phyloP scores from a whole-genome alignment of 2,329 filamentous ascomycete species.

The Nothopassalora personata region DNA sequence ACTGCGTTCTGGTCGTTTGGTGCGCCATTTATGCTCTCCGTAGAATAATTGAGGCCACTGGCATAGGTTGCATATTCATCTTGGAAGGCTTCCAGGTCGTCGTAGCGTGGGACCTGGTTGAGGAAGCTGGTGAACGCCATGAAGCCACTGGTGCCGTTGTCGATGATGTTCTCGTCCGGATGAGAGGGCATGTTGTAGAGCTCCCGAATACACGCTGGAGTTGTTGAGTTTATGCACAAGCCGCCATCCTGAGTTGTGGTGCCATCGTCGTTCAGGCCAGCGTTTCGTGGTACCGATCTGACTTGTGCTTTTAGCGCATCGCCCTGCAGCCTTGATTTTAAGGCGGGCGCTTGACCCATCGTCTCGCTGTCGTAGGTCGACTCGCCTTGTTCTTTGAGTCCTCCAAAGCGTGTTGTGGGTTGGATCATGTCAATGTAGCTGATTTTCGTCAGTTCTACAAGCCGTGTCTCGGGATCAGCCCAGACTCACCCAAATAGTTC shows the following conservation, averaged over 20 bases:
- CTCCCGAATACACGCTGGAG: conserved; percentile 48
- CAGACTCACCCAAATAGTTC: conserved; percentile 43
- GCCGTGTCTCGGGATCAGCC: background rate
- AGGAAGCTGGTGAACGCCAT: conserved; percentile 43
- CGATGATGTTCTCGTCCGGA: conserved; percentile 41
- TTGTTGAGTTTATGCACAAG: conserved; percentile 37
- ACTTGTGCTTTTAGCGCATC: background rate
- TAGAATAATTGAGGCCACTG: conserved; percentile 49
- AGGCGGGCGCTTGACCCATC: conserved; percentile 7
- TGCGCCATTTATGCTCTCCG: conserved; percentile 52
- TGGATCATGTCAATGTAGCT: conserved; percentile 51
- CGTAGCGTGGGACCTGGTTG: conserved; percentile 46
- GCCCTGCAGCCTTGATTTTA: background rate
- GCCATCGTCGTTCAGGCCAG: conserved; percentile 36
- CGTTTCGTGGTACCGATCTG: conserved; percentile 11
- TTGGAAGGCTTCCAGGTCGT: conserved; percentile 54
- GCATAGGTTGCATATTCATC: conserved; percentile 46
- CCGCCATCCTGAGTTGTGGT: background rate
- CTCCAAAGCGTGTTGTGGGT: conserved; percentile 55
- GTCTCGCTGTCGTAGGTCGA: conserved; percentile 7
- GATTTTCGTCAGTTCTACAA: background rate
- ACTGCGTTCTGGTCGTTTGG: conserved; percentile 39
- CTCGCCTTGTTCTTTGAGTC: conserved; percentile 27
- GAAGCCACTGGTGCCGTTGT: conserved; percentile 40
- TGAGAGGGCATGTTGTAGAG: conserved; percentile 47